These are phyloP conservation scores for Aspergillus sclerotioniger DNA, from an alignment of 495 filamentous ascomycete species.

Conservation along the genomic window DNA sequence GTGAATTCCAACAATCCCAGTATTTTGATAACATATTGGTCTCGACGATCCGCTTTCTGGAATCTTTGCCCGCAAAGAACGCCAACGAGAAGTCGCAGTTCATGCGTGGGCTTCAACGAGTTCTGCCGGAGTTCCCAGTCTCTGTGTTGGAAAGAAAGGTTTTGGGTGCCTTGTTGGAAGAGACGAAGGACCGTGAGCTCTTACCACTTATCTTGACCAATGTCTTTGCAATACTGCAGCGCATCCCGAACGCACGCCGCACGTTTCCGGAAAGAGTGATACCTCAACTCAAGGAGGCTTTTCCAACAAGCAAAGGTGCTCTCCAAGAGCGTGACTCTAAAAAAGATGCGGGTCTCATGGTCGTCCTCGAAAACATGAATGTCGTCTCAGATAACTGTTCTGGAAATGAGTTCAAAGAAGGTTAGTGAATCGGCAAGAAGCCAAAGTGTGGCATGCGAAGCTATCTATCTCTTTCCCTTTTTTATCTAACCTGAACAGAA, in stretches of 20 bases:
- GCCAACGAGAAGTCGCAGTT: slow-evolving; percentile 88
- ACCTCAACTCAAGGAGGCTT: slow-evolving; percentile 79
- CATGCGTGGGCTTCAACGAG: slow-evolving; percentile 80
- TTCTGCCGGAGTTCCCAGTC: slow-evolving; percentile 85
- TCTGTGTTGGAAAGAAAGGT: slow-evolving; percentile 94
- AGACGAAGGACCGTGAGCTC: slow-evolving; percentile 85
- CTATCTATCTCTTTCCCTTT: not conserved
- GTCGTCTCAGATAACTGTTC: slow-evolving; percentile 75
- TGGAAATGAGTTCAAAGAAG: slow-evolving; percentile 91
- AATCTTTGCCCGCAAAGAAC: slow-evolving; percentile 86
- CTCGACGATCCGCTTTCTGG: slow-evolving; percentile 91
- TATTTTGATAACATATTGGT: slow-evolving; percentile 98
- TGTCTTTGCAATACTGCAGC: slow-evolving; percentile 79
- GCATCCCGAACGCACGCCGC: slow-evolving; percentile 71
- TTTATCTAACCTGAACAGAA: slow-evolving; percentile 47
- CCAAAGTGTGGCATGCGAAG: not conserved
- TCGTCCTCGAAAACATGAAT: slow-evolving; percentile 77
- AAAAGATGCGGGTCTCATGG: slow-evolving; percentile 86
- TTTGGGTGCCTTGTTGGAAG: slow-evolving; percentile 81
- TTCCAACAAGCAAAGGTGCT: slow-evolving; percentile 53
- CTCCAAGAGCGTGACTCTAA: slow-evolving; percentile 70
- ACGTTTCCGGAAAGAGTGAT: slow-evolving; percentile 81
- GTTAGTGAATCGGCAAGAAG: slow-evolving; percentile 43
- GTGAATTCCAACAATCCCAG: slow-evolving; percentile 87
- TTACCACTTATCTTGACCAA: slow-evolving; percentile 83